These are phyloP conservation scores for Physcomitrellopsis africana DNA, from an alignment of 225 moss, liverwort and hornwort genomes.

Conservation along the genomic window DNA sequence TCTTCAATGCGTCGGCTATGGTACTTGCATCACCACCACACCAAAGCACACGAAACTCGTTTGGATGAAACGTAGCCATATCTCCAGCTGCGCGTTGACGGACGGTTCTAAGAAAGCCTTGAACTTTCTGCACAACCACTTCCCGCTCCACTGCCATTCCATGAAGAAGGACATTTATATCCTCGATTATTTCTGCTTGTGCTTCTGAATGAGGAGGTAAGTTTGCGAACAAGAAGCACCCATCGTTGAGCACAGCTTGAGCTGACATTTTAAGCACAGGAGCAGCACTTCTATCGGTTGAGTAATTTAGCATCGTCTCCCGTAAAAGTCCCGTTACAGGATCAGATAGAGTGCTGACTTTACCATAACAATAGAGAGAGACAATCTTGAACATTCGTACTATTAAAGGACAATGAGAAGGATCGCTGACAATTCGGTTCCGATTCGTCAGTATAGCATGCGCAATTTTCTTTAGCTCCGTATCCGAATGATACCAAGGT, in stretches of 20 bases:
- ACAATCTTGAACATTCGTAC: conserved; percentile 34
- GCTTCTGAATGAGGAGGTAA: conserved; percentile 23
- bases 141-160: conserved; percentile 24
- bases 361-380: conserved; percentile 24
- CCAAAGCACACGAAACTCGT: conserved; percentile 29
- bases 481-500: conserved; percentile 34
- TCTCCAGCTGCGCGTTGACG: conserved; percentile 36
- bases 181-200: conserved; percentile 23
- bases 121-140: conserved; percentile 30
- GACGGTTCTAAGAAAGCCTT: conserved; percentile 22
- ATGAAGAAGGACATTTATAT: conserved; percentile 19
- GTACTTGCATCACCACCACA: conserved; percentile 29
- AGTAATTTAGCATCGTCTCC: conserved; percentile 26
- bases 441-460: conserved; percentile 16
- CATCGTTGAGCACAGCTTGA: conserved; percentile 29
- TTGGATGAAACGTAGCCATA: conserved; percentile 30
- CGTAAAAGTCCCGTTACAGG: conserved; percentile 26
- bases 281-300: conserved; percentile 11
- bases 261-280: conserved; percentile 22
- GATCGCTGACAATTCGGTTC: not conserved
- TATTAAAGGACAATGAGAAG: conserved; percentile 29
- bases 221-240: conserved; percentile 31
- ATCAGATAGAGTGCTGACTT: conserved; percentile 23
- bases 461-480: conserved; percentile 23
- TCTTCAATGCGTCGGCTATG: conserved; percentile 1